These are phyloP conservation scores for Coniophora puteana DNA, from an alignment of 1,284 basidiomycete genomes.

Conservation along the genomic window DNA sequence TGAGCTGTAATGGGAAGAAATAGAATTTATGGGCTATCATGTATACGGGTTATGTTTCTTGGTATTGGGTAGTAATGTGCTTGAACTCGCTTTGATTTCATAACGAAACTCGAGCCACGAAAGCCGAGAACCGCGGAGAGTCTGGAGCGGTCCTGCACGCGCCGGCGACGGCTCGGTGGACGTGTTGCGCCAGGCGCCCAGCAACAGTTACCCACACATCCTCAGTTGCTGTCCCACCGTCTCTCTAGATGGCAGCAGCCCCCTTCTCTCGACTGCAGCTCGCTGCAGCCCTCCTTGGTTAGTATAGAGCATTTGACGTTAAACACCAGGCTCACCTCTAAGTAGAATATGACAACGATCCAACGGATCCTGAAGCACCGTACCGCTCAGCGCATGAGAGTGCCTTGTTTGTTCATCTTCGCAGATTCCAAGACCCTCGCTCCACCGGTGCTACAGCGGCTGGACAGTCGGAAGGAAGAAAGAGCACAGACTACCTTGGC, in stretches of 20 bases:
- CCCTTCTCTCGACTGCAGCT: conserved; percentile 77
- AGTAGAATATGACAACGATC: conserved; percentile 81
- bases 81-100: no score
- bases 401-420: conserved; percentile 74
- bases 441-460: conserved; percentile 17
- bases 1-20: conserved; percentile 37
- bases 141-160: no score
- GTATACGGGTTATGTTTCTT: no score
- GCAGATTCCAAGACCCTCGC: conserved; percentile 46
- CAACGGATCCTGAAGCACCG: conserved; percentile 54
- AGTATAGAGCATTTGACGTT: conserved; percentile 15
- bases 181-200: no score
- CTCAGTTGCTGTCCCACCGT: conserved; percentile 1
- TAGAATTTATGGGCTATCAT: no score
- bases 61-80: no score
- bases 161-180: no score
- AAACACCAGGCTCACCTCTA: neutral
- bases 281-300: conserved; percentile 76
- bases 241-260: conserved; percentile 34
- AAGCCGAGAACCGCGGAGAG: no score
- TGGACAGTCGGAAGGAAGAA: conserved; percentile 34
- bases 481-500: conserved; percentile 62
- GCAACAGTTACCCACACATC: neutral
- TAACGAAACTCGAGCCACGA: no score
- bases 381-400: conserved; percentile 72